Evolutionary conservation across 495 filamentous ascomycete genomes (phyloP).

Genomic region (Platismatia glauca): DNA sequence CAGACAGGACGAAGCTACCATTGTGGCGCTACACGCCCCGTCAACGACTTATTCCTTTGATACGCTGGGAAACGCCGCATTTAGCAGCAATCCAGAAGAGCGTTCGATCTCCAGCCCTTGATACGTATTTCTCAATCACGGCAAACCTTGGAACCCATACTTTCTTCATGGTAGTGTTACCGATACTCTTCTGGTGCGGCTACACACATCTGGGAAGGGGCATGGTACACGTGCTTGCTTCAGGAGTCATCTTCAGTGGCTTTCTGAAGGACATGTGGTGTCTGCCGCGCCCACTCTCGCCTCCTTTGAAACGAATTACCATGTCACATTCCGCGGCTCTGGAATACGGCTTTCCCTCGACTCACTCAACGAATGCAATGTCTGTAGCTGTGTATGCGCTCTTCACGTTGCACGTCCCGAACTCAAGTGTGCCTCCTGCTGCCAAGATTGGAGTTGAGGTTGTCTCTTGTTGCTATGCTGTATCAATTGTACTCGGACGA

Average conservation of each 20-base stretch:
- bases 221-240: conserved; percentile 78
- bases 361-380: conserved; percentile 93
- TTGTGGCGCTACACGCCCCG: conserved; percentile 82
- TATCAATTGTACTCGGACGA: conserved; percentile 83
- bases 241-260: conserved; percentile 86
- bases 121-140: conserved; percentile 92
- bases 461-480: conserved; percentile 69
- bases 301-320: conserved; percentile 86
- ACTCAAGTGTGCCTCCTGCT: conserved; percentile 39
- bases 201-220: conserved; percentile 72
- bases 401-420: conserved; percentile 50
- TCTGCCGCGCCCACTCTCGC: conserved; percentile 87
- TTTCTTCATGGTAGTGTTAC: conserved; percentile 92
- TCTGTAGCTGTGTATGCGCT: conserved; percentile 85
- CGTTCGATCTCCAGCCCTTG: conserved; percentile 68
- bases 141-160: conserved; percentile 97
- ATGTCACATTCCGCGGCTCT: conserved; percentile 92
- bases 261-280: conserved; percentile 92
- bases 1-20: conserved; percentile 77
- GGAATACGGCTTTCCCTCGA: conserved; percentile 95
- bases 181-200: conserved; percentile 93
- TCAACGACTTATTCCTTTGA: conserved; percentile 70
- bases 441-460: conserved; percentile 52
- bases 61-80: conserved; percentile 93
- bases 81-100: conserved; percentile 75